Conservation (phyloP, 495 filamentous ascomycete genomes). For the Apodospora peruviana region DNA sequence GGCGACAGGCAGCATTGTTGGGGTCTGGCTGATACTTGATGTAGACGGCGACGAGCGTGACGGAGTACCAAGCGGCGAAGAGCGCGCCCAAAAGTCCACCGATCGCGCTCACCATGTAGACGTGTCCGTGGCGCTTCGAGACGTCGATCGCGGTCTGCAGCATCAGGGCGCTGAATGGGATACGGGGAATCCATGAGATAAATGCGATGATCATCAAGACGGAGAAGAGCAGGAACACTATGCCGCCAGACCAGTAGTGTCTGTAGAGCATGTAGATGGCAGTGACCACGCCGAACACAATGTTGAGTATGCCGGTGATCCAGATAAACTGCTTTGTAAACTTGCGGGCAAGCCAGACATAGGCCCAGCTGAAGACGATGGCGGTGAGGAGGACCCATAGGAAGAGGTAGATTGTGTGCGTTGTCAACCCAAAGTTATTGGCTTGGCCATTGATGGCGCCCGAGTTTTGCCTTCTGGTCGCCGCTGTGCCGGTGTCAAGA, state of each 20-base stretch:
- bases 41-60: slow-evolving; percentile 63
- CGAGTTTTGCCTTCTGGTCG: slow-evolving; percentile 61
- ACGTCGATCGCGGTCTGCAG: slow-evolving; percentile 83
- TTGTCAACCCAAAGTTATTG: slow-evolving; percentile 63
- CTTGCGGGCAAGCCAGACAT: slow-evolving; percentile 68
- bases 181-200: slow-evolving; percentile 72
- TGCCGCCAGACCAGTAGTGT: slow-evolving; percentile 73
- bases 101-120: slow-evolving; percentile 76
- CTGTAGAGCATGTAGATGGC: slow-evolving; percentile 67
- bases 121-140: slow-evolving; percentile 72
- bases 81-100: slow-evolving; percentile 70
- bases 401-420: slow-evolving; percentile 83
- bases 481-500: slow-evolving; percentile 17
- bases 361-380: slow-evolving; percentile 66
- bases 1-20: slow-evolving; percentile 61
- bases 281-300: slow-evolving; percentile 58
- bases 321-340: slow-evolving; percentile 91
- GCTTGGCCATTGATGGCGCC: slow-evolving; percentile 69
- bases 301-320: slow-evolving; percentile 83
- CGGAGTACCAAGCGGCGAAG: slow-evolving; percentile 61
- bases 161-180: slow-evolving; percentile 88
- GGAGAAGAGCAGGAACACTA: slow-evolving; percentile 76
- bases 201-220: slow-evolving; percentile 51
- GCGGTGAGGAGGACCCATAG: slow-evolving; percentile 67
- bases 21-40: slow-evolving; percentile 67